Evolutionary conservation across 176 grass and related monocot species (phyloP).

Genomic region (barley (Hordeum vulgare)): DNA sequence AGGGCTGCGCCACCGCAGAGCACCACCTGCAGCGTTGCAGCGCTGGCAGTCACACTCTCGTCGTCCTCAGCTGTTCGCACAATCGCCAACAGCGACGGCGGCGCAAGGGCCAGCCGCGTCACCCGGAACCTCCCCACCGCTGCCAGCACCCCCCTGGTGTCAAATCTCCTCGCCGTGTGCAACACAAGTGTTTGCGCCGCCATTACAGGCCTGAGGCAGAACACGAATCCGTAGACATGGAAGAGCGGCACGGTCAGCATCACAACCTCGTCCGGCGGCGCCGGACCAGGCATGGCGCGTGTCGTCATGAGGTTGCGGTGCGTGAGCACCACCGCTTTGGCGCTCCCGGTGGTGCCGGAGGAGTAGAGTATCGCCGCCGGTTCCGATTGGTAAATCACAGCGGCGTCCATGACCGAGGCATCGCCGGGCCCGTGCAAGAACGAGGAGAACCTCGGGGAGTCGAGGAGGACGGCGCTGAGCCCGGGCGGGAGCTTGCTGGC

Average conservation of each 20-base stretch:
- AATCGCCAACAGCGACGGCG: constrained; percentile 26
- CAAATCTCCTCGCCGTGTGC: constrained; percentile 31
- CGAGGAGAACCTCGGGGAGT: constrained; percentile 22
- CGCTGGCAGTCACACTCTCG: neutral
- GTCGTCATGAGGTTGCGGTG: constrained; percentile 35
- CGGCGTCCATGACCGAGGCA: neutral
- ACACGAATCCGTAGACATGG: constrained; percentile 40
- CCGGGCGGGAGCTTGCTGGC: constrained; percentile 16
- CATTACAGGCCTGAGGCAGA: constrained; percentile 23
- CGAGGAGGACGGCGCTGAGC: constrained; percentile 13
- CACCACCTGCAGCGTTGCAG: neutral
- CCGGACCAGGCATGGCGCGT: neutral
- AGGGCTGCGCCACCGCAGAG: constrained; percentile 29
- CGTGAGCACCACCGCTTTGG: constrained; percentile 28
- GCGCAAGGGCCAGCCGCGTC: constrained; percentile 27
- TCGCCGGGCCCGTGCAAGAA: neutral
- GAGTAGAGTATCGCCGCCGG: constrained; percentile 39
- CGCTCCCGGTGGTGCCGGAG: constrained; percentile 36
- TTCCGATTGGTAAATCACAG: constrained; percentile 26
- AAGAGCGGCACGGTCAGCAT: constrained; percentile 45
- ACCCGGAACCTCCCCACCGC: constrained; percentile 1
- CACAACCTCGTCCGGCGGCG: neutral
- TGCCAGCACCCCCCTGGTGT: constrained; percentile 1
- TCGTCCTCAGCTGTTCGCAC: constrained; percentile 21
- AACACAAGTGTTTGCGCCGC: constrained; percentile 20